Percentiles rank a stretch among this genome's conserved stretches.
Evolutionary conservation across 352 stramenopile genomes (phyloP).

Genomic region (Globisporangium acanthophoron): DNA sequence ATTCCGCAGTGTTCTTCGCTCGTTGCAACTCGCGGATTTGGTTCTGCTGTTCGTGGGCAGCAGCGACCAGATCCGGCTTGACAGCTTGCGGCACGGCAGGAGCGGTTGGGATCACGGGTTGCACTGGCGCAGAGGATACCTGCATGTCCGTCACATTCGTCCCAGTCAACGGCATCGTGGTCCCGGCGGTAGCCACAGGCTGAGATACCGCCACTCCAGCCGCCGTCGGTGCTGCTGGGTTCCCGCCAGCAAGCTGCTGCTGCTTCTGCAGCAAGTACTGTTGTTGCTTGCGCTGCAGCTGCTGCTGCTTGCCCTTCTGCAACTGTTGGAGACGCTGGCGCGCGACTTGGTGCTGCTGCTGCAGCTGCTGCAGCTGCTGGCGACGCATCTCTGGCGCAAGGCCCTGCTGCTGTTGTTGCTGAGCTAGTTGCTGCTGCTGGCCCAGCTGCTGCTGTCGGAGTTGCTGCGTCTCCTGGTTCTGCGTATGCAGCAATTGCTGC

Average conservation of each 20-base stretch:
- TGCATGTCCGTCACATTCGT: slow-evolving; percentile 26
- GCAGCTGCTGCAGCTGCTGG: slow-evolving; percentile 67
- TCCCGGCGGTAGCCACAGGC: slow-evolving; percentile 19
- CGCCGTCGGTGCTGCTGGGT: slow-evolving; percentile 15
- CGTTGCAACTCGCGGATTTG: slow-evolving; percentile 58
- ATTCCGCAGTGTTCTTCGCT: slow-evolving; percentile 43
- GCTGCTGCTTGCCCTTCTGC: slow-evolving; percentile 77
- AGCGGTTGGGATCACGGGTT: slow-evolving; percentile 18
- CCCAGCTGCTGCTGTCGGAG: slow-evolving; percentile 70
- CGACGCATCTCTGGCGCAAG: slow-evolving; percentile 51
- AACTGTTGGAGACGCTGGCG: slow-evolving; percentile 60
- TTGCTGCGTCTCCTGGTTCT: slow-evolving; percentile 76
- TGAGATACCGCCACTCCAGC: slow-evolving; percentile 24
- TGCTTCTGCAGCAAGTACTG: slow-evolving; percentile 78
- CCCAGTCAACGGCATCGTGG: slow-evolving; percentile 32
- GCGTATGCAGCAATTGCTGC: slow-evolving; percentile 58
- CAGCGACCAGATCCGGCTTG: slow-evolving; percentile 50
- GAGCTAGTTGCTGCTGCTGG: slow-evolving; percentile 68
- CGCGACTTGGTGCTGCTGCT: slow-evolving; percentile 70
- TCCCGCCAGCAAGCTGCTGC: slow-evolving; percentile 27
- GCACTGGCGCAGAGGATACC: slow-evolving; percentile 2
- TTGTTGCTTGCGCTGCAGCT: slow-evolving; percentile 78
- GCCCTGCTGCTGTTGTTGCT: slow-evolving; percentile 65
- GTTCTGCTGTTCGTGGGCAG: slow-evolving; percentile 57
- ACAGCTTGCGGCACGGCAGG: slow-evolving; percentile 27